Percentiles rank a stretch among this genome's conserved stretches.
Conservation (phyloP, 2,329 filamentous ascomycete species). For the Lasiodiplodia sp. region DNA sequence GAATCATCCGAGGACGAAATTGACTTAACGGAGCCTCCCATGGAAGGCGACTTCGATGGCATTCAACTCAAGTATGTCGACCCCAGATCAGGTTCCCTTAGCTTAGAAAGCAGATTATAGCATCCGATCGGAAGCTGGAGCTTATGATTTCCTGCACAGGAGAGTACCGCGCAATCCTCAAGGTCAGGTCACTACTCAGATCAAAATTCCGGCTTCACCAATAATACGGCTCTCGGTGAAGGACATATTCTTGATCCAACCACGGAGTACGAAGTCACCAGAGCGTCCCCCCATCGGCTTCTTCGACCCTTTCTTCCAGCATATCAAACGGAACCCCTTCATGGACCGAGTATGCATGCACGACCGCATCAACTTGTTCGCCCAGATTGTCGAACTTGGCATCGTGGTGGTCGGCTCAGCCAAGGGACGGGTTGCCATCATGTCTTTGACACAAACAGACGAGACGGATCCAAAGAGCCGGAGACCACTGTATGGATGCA, state of each 20-base stretch:
- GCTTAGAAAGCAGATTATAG: background rate
- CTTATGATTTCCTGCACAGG: background rate
- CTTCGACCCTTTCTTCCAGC: conserved; percentile 32
- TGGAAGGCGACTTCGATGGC: background rate
- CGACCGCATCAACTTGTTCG: conserved; percentile 68
- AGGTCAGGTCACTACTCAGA: background rate
- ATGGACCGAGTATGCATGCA: conserved; percentile 32
- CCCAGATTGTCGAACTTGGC: conserved; percentile 73
- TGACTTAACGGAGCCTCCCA: background rate
- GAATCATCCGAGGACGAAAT: background rate
- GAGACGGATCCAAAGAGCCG: conserved; percentile 31
- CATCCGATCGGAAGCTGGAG: background rate
- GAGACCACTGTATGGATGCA: conserved; percentile 51
- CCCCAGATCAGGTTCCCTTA: background rate
- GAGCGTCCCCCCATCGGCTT: conserved; percentile 7
- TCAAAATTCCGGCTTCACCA: conserved; percentile 36
- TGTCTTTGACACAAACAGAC: conserved; percentile 61
- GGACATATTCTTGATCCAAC: conserved; percentile 54
- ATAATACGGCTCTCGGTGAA: conserved; percentile 53
- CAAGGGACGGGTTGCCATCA: conserved; percentile 69
- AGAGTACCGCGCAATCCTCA: background rate
- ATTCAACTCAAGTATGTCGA: background rate
- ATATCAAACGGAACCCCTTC: background rate
- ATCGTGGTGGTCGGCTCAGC: conserved; percentile 72
- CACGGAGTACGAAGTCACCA: conserved; percentile 29